Conservation (phyloP, 2,329 filamentous ascomycete genomes). For the Trichoderma aggressivum region DNA sequence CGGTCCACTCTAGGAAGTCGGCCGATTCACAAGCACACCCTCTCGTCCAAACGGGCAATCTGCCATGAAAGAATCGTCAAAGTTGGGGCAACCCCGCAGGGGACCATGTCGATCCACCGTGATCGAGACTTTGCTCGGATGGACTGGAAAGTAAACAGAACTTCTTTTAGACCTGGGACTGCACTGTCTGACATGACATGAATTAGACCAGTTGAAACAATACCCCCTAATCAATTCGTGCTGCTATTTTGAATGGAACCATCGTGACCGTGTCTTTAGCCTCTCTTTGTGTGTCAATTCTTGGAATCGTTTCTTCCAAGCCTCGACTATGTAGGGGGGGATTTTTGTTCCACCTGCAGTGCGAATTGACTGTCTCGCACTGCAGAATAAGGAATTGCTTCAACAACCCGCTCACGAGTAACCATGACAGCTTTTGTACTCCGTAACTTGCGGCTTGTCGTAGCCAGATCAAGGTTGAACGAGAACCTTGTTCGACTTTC, state of each 20-base stretch:
- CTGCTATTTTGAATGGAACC: not conserved
- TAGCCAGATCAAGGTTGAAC: not conserved
- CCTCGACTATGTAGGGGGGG: not conserved
- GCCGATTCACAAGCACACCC: not conserved
- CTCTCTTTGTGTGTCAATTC: conserved; percentile 2
- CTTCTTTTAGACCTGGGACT: not conserved
- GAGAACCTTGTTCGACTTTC: conserved; percentile 3
- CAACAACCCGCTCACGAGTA: not conserved
- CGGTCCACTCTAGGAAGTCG: not conserved
- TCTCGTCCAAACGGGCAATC: not conserved
- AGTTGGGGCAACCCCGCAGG: not conserved
- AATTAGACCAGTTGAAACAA: not conserved
- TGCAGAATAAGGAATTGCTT: not conserved
- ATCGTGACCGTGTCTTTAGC: conserved; percentile 4
- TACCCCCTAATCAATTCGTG: not conserved
- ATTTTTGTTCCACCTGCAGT: not conserved
- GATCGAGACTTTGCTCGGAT: not conserved
- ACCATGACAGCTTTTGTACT: not conserved
- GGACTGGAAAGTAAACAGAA: not conserved
- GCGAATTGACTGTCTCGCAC: not conserved
- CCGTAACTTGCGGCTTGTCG: not conserved
- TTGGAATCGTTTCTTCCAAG: not conserved
- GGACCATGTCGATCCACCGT: not conserved
- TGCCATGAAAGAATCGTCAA: not conserved
- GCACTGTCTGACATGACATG: not conserved